These are phyloP conservation scores for Fusarium sp. DNA, from an alignment of 2,329 filamentous ascomycete genomes.

Conservation along the genomic window DNA sequence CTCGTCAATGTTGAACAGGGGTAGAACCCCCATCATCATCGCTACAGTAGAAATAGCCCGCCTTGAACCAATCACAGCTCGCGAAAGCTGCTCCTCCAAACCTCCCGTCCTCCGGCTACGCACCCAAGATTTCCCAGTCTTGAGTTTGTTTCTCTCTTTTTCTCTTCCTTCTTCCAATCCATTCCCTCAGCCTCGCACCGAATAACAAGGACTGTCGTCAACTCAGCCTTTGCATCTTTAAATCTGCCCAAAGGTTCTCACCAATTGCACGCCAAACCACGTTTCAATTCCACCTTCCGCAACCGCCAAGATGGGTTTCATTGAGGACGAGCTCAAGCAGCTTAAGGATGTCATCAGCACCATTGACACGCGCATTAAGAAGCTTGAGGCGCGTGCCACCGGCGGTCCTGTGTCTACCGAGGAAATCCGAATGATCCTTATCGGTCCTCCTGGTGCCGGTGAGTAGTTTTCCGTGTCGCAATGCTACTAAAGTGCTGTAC, in stretches of 20 bases:
- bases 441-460: conserved; percentile 98
- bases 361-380: conserved; percentile 87
- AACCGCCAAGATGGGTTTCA: conserved; percentile 80
- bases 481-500: conserved; percentile 6
- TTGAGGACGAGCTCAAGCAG: conserved; percentile 85
- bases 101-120: conserved; percentile 49
- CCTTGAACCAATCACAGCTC: conserved; percentile 38
- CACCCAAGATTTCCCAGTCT: conserved; percentile 46
- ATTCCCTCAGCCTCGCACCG: conserved; percentile 28
- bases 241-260: conserved; percentile 19
- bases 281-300: conserved; percentile 32
- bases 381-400: conserved; percentile 80
- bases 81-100: conserved; percentile 44
- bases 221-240: conserved; percentile 17
- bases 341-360: conserved; percentile 85
- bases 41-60: conserved; percentile 27
- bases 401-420: conserved; percentile 64
- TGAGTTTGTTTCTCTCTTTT: conserved; percentile 40
- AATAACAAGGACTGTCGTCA: conserved; percentile 19
- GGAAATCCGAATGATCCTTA: conserved; percentile 94
- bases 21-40: conserved; percentile 36
- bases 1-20: conserved; percentile 11
- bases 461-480: conserved; percentile 52
- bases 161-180: conserved; percentile 17
- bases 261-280: conserved; percentile 34